Evolutionary conservation across 2,329 filamentous ascomycete genomes (phyloP), one percentile per base, ranked within the genome.

Genomic region (Cordyceps tenuipes): DNA sequence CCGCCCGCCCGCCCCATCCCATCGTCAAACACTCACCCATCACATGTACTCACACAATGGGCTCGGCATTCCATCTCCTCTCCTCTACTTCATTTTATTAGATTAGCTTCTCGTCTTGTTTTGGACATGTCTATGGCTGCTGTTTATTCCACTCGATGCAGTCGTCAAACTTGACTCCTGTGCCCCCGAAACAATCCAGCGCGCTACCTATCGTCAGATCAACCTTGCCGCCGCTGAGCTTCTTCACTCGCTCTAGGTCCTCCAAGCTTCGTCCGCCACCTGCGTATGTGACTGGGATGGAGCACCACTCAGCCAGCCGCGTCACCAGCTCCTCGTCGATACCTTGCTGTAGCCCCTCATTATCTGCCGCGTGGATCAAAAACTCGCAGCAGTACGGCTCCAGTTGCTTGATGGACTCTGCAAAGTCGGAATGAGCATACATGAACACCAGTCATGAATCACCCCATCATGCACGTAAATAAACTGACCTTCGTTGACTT

Each of bases 171-270:
- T 82, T 90, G 58, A 97, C 91, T 1, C 90, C 89, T 19, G 79
- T 85, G 1, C 94, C 94, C 9, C 94, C 94, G 72, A 99, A 99
- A 65, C 96, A 91, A 75, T 99, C 94, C 67, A 99, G 75, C 1
- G 94, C 94, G 71, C 94, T 97, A 13, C 94, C 94, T 70, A 97
- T 97, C 0, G 94, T 99, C 67, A 99, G 78, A 70, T 99, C 92
- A 23, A 97, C 87, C 70, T 86, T 90, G 31, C 91, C 91, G 41
- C 75, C 73, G 72, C 93, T 97, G 64, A 96, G 77, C 47, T 75
- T 74, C 75, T 91, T 88, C 10, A 99, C 94, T 41, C 85, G 79
- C 62, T 94, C 89, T 31, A 99, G 76, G 69, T 99, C 94, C 51
- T 86, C 82, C 43, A 97, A 76, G 67, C 85, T 86, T 59, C 90